These are phyloP conservation scores for Penicillium manginii DNA, from an alignment of 495 filamentous ascomycete species.

Conservation along the genomic window DNA sequence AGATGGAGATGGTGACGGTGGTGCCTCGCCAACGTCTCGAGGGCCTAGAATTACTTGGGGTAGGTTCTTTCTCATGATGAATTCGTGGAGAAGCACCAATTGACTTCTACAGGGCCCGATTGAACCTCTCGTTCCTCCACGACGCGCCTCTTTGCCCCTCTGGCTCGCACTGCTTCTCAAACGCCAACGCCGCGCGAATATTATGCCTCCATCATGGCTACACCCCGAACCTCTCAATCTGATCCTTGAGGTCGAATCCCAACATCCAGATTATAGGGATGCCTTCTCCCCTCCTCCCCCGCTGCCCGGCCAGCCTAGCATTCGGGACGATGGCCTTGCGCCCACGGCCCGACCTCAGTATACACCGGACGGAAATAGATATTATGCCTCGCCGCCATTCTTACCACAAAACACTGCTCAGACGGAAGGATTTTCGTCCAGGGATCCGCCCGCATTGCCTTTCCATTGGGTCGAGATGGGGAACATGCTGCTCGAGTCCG, in stretches of 20 bases:
- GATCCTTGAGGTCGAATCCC: slow-evolving; percentile 81
- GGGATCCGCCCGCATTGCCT: slow-evolving; percentile 65
- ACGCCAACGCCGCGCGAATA: slow-evolving; percentile 91
- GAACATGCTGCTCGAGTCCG: slow-evolving; percentile 81
- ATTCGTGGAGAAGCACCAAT: slow-evolving; percentile 14
- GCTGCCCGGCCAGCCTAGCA: slow-evolving; percentile 51
- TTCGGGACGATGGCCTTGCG: slow-evolving; percentile 35
- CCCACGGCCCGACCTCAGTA: slow-evolving; percentile 39
- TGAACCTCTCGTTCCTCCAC: slow-evolving; percentile 75
- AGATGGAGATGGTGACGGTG: slow-evolving; percentile 94
- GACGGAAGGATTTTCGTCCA: slow-evolving; percentile 20
- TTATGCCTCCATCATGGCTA: slow-evolving; percentile 88
- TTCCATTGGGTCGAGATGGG: slow-evolving; percentile 94
- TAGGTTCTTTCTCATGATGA: slow-evolving; percentile 50
- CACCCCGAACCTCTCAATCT: slow-evolving; percentile 68
- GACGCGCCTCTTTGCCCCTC: slow-evolving; percentile 79
- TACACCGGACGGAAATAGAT: slow-evolving; percentile 46
- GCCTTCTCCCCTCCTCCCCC: slow-evolving; percentile 77
- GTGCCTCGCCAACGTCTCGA: slow-evolving; percentile 91
- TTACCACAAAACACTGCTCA: slow-evolving; percentile 47
- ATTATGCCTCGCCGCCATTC: slow-evolving; percentile 47
- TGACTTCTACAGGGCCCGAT: slow-evolving; percentile 68
- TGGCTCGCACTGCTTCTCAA: slow-evolving; percentile 98
- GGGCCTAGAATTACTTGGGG: slow-evolving; percentile 78
- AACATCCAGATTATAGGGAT: slow-evolving; percentile 54